Base-by-base conservation (phyloP, 805 yeast species). In the Pichia gijzeniarum region DNA sequence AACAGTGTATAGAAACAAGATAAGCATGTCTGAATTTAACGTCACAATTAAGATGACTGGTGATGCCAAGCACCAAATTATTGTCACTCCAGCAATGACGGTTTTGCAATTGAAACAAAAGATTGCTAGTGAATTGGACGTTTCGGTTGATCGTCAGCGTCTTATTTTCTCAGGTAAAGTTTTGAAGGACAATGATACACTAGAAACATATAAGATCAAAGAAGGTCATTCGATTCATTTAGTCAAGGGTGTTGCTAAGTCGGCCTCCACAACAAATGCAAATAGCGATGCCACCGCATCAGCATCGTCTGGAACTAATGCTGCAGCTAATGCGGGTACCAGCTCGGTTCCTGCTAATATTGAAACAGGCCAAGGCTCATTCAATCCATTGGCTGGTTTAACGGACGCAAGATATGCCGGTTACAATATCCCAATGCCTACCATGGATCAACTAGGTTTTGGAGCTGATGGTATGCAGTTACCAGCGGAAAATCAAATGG, bases 331-430 rank as follows among this genome's bases (percentile, higher is more conserved):
- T 25, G 13, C 33, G 13, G 33, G 33, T 7, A 7, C 33, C 33
- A 30, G 13, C 13, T 10, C 33, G 18, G 80, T 81, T 19, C 96
- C 97, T n/a, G 63, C 80, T 16, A 86, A 82, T 58, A 73, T 91
- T 40, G 79, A 95, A 3, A 77, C 97, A 2, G 99, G 99, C 5
- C 83, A 79, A 51, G 93, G 91, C 12, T 76, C 95, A 0, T 86
- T 83, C 64, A 88, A 93, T 64, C 95, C 96, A 32, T 72, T 93
- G 57, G 90, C 95, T 10, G 96, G 85, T 52, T 71, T 91, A 52
- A 91, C 98, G 0, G 91, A 96, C 41, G 98, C 98, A 2, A 78
- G 97, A 44, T 93, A 89, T 59, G 97, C 98, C 2, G 99, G 99
- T 1, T 81, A 79, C 56, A 68, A 70, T 40, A 76, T 89, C 7